Evolutionary conservation across 139 green algal genomes (phyloP).

Genomic region (Tetraselmis chui): DNA sequence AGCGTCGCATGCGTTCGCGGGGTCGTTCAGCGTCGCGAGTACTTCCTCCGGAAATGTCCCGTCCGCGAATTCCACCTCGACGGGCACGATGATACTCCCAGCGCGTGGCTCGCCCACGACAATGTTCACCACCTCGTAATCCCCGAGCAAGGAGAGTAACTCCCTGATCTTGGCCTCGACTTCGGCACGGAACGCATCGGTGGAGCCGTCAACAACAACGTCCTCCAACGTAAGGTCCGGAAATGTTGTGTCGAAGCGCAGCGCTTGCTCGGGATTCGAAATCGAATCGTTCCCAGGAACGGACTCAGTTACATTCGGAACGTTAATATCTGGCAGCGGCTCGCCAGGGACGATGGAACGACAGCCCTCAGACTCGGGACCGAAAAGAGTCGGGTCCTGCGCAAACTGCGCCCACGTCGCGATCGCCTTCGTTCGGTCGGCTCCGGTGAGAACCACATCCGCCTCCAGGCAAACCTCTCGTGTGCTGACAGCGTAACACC

Average conservation of each 20-base stretch:
- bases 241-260: background rate
- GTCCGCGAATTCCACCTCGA: background rate
- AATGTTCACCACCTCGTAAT: background rate
- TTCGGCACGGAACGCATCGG: background rate
- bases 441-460: background rate
- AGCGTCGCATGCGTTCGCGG: background rate
- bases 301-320: too few relatives aligned
- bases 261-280: background rate
- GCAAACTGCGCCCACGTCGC: background rate
- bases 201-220: background rate
- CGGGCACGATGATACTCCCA: background rate
- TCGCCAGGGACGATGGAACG: background rate
- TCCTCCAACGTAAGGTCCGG: background rate
- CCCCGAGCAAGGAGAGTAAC: background rate
- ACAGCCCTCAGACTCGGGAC: background rate
- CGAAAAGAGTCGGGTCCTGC: background rate
- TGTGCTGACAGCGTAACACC: background rate
- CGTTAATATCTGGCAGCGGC: background rate
- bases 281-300: background rate
- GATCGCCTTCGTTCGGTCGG: background rate
- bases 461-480: background rate
- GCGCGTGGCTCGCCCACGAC: background rate
- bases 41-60: background rate
- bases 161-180: background rate
- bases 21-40: background rate